Conservation (phyloP, 2,329 filamentous ascomycete genomes). For the Ascochyta clinopodiicola region DNA sequence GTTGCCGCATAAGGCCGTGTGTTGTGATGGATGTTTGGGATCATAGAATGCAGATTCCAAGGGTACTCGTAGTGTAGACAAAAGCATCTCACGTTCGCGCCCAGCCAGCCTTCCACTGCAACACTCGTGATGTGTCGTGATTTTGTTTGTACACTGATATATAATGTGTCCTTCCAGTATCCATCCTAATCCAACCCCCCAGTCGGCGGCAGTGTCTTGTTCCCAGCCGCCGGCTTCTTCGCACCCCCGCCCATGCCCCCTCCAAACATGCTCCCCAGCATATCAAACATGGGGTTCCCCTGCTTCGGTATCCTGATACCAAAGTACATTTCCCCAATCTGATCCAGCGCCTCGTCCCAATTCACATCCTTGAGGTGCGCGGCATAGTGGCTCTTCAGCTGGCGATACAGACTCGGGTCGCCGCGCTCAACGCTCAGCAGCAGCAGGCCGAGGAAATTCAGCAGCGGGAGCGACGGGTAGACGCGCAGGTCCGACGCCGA, state of each 20-base stretch:
- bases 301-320: slow-evolving; percentile 86
- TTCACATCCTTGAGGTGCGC: slow-evolving; percentile 76
- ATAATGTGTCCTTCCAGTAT: not conserved
- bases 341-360: slow-evolving; percentile 82
- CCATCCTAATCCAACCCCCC: slow-evolving; percentile 41
- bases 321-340: slow-evolving; percentile 97
- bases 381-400: slow-evolving; percentile 82
- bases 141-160: not conserved
- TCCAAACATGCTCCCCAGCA: slow-evolving; percentile 96
- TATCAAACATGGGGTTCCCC: slow-evolving; percentile 92
- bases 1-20: slow-evolving; percentile 32
- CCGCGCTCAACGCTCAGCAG: slow-evolving; percentile 84
- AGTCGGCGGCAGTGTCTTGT: slow-evolving; percentile 34
- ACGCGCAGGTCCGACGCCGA: slow-evolving; percentile 76
- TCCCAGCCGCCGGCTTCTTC: slow-evolving; percentile 56
- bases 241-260: slow-evolving; percentile 65
- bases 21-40: not conserved
- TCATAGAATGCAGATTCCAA: slow-evolving; percentile 14
- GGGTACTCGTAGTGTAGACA: slow-evolving; percentile 23
- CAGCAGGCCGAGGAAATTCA: slow-evolving; percentile 91
- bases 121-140: not conserved
- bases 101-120: not conserved
- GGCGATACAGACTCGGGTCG: slow-evolving; percentile 77
- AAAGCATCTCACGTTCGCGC: slow-evolving; percentile 18
- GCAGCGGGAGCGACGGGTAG: slow-evolving; percentile 88